Conservation (phyloP, 805 yeast species). For the Diddensiella santjacobensis region DNA sequence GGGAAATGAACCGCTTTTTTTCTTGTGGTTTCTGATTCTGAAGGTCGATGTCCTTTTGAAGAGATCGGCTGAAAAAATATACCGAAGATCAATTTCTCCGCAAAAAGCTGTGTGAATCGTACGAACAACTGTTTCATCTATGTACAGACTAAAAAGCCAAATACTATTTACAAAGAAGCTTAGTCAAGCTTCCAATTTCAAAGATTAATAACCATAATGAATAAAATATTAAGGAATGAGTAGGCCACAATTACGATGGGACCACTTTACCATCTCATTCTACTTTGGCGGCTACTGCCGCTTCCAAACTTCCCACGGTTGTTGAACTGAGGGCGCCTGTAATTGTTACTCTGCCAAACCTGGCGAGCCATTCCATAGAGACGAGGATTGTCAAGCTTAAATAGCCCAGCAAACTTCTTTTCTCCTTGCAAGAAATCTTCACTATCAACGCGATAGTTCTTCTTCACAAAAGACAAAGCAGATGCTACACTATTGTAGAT, state of each 20-base stretch:
- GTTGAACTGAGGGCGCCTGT: not conserved
- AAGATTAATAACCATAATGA: no score
- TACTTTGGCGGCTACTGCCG: not conserved
- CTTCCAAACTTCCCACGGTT: not conserved
- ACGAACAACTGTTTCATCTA: no score
- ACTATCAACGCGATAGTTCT: constrained; percentile 20
- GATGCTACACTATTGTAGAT: constrained; percentile 17
- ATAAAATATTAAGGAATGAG: no score
- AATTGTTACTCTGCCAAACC: not conserved
- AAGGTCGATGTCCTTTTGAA: no score
- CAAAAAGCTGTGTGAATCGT: no score
- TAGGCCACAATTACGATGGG: not conserved
- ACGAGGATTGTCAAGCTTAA: constrained; percentile 24
- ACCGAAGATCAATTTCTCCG: no score
- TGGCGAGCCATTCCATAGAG: not conserved
- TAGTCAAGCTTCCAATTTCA: no score
- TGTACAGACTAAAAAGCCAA: no score
- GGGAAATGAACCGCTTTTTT: no score
- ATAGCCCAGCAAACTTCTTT: constrained; percentile 25
- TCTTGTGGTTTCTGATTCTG: no score
- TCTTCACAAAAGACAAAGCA: constrained; percentile 12
- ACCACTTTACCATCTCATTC: not conserved
- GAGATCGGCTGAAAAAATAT: no score
- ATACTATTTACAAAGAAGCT: no score
- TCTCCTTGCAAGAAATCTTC: constrained; percentile 25